phyloP scores from a whole-genome alignment of 2,329 filamentous ascomycete genomes.

The Periconia macrospinosa region DNA sequence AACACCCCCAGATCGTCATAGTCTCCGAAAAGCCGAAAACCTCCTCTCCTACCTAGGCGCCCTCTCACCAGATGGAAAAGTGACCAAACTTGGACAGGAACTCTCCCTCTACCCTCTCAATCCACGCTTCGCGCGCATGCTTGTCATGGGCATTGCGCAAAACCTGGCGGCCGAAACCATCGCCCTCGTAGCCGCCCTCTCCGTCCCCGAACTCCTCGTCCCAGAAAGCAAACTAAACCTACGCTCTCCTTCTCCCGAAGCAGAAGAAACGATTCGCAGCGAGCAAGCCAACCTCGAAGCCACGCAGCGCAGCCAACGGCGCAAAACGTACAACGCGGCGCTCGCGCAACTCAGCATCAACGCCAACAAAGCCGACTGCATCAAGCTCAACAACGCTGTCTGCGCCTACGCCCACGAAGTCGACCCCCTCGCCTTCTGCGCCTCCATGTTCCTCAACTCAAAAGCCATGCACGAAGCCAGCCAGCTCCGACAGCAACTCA shows the following conservation, averaged over 20 bases:
- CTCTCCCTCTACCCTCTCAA: conserved; percentile 89
- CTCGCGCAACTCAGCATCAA: conserved; percentile 82
- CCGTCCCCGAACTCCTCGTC: conserved; percentile 85
- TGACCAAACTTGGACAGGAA: conserved; percentile 77
- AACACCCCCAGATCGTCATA: conserved; percentile 77
- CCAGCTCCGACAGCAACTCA: conserved; percentile 81
- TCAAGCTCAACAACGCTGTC: conserved; percentile 87
- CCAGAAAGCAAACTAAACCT: conserved; percentile 77
- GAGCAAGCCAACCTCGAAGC: conserved; percentile 73
- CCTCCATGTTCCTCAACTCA: conserved; percentile 78
- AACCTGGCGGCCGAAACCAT: conserved; percentile 84
- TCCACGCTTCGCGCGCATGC: conserved; percentile 86
- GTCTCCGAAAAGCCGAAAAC: conserved; percentile 80
- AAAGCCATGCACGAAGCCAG: conserved; percentile 86
- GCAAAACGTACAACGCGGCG: conserved; percentile 68
- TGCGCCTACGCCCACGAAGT: conserved; percentile 68
- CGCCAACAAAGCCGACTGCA: conserved; percentile 74
- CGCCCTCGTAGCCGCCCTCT: conserved; percentile 83
- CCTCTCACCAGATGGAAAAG: conserved; percentile 68
- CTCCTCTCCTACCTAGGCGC: conserved; percentile 85
- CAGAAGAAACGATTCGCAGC: conserved; percentile 52
- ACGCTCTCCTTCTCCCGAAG: conserved; percentile 47
- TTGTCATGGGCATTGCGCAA: conserved; percentile 83
- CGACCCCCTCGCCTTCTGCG: conserved; percentile 71
- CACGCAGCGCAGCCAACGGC: conserved; percentile 66